Percentiles rank a stretch among this genome's conserved stretches.
phyloP scores from a whole-genome alignment of 306 rosid species.

The Castanea sativa region DNA sequence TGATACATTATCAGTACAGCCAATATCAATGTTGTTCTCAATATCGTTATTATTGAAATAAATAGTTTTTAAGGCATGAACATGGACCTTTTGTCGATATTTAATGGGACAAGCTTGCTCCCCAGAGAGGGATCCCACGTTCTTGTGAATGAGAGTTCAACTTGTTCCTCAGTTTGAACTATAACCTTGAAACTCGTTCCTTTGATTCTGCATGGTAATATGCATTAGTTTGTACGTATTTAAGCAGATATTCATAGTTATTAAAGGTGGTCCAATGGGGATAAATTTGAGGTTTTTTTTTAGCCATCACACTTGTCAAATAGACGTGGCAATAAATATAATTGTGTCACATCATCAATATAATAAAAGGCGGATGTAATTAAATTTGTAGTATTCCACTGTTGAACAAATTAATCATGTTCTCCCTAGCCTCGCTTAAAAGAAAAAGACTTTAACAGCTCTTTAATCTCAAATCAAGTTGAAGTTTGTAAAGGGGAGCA shows the following conservation, averaged over 20 bases:
- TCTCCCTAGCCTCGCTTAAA: too few relatives aligned
- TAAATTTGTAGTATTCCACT: too few relatives aligned
- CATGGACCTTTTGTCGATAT: constrained; percentile 77
- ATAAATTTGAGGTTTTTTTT: too few relatives aligned
- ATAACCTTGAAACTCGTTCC: constrained; percentile 59
- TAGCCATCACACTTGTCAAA: too few relatives aligned
- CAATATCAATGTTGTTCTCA: neutral
- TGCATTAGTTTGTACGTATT: too few relatives aligned
- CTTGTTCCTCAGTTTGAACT: constrained; percentile 72
- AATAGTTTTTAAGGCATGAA: neutral
- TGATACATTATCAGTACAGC: neutral
- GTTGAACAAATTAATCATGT: too few relatives aligned
- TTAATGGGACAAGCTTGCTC: constrained; percentile 64
- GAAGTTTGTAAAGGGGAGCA: neutral
- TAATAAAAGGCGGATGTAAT: too few relatives aligned
- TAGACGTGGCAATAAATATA: too few relatives aligned
- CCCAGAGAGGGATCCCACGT: constrained; percentile 61
- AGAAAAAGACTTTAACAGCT: too few relatives aligned
- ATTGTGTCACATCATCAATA: too few relatives aligned
- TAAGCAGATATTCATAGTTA: too few relatives aligned
- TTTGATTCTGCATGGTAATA: constrained; percentile 49
- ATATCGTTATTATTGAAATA: neutral
- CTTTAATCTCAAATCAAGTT: neutral
- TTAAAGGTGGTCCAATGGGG: too few relatives aligned
- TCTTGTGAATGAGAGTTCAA: constrained; percentile 83